Conservation (phyloP, 805 yeast genomes). For the Vanderwaltozyma tropicalis region DNA sequence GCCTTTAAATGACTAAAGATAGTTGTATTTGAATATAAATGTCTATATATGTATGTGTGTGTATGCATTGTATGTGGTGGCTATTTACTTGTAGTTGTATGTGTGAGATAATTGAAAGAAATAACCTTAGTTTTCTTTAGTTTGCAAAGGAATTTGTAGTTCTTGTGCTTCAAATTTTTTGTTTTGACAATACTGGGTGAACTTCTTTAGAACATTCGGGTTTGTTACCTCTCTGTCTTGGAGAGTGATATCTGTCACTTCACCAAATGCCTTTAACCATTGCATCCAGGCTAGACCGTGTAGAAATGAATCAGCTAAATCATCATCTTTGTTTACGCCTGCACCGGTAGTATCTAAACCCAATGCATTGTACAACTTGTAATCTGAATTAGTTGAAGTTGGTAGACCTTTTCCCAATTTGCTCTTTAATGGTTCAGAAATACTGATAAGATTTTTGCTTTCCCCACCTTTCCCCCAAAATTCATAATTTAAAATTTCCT, state of each 20-base stretch:
- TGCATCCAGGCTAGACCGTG: constrained; percentile 45
- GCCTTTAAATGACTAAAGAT: no score
- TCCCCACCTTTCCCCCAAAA: no score
- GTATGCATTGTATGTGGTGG: no score
- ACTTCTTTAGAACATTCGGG: no score
- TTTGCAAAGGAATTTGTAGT: no score
- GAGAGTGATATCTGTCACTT: background rate
- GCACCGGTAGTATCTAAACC: constrained; percentile 49
- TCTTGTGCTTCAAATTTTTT: no score
- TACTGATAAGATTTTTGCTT: no score
- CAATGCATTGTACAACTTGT: constrained; percentile 53
- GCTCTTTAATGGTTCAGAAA: background rate
- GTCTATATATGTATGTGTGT: no score
- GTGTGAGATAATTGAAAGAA: no score
- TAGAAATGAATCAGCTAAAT: constrained; percentile 52
- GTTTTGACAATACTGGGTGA: background rate
- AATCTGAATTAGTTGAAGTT: background rate
- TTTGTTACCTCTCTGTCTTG: background rate
- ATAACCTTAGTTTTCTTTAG: no score
- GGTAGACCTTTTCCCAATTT: background rate
- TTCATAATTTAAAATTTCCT: background rate
- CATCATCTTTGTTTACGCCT: constrained; percentile 44
- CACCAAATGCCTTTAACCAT: constrained; percentile 28
- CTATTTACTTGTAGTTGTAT: no score
- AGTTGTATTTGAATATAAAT: no score